Conservation (phyloP, 2,329 filamentous ascomycete species). For the Aspergillus sp. region DNA sequence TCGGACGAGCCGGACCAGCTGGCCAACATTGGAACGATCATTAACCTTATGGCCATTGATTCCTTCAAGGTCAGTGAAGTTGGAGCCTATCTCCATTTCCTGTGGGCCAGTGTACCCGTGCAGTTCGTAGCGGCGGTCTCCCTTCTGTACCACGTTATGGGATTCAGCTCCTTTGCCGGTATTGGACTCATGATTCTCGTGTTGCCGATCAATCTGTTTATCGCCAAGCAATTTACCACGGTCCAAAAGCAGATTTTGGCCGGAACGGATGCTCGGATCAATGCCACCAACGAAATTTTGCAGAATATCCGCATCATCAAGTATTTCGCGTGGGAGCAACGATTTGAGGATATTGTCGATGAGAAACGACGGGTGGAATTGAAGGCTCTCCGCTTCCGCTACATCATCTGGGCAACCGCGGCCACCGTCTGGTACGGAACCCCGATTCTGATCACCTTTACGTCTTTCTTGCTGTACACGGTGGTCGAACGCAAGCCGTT, state of each 20-base stretch:
- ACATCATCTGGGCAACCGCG: slow-evolving; percentile 83
- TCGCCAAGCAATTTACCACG: slow-evolving; percentile 74
- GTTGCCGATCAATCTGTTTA: slow-evolving; percentile 79
- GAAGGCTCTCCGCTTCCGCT: slow-evolving; percentile 67
- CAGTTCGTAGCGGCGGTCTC: slow-evolving; percentile 74
- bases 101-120: slow-evolving; percentile 85
- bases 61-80: slow-evolving; percentile 97
- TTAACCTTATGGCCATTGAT: slow-evolving; percentile 98
- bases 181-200: slow-evolving; percentile 84
- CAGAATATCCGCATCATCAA: slow-evolving; percentile 99
- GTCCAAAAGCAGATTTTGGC: slow-evolving; percentile 88
- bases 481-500: slow-evolving; percentile 80
- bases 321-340: slow-evolving; percentile 96
- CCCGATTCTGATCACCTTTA: slow-evolving; percentile 88
- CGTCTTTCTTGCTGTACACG: slow-evolving; percentile 91
- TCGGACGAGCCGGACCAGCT: slow-evolving; percentile 52
- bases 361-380: slow-evolving; percentile 79
- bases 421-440: slow-evolving; percentile 96
- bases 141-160: slow-evolving; percentile 82
- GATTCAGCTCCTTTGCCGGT: slow-evolving; percentile 85
- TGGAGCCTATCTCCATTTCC: slow-evolving; percentile 87
- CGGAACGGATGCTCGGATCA: slow-evolving; percentile 90
- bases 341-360: slow-evolving; percentile 76
- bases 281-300: slow-evolving; percentile 91
- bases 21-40: slow-evolving; percentile 93